A percentile compares a stretch with the other conserved stretches of the same genome.
Evolutionary conservation across 768 basidiomycete species (phyloP).

Genomic region (Psilocybe sp.): DNA sequence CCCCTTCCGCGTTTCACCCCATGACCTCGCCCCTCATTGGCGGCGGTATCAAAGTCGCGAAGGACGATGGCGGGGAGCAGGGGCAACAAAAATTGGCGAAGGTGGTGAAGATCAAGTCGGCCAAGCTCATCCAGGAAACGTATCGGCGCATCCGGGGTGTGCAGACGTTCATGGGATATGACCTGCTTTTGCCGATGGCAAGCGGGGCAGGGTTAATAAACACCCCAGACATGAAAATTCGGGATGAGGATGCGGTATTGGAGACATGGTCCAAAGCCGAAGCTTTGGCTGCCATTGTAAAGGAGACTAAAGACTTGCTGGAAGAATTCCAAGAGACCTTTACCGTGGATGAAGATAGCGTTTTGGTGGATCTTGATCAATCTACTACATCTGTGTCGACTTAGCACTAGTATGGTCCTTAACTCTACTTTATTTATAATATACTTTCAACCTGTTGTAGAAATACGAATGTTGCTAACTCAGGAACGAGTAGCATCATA

Average conservation of each 20-base stretch:
- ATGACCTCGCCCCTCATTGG: constrained; percentile 26
- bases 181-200: constrained; percentile 49
- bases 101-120: constrained; percentile 46
- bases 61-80: constrained; percentile 13
- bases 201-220: constrained; percentile 5
- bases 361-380: constrained; percentile 22
- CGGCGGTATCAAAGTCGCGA: constrained; percentile 1
- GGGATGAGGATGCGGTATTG: constrained; percentile 33
- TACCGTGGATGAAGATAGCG: constrained; percentile 19
- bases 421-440: not conserved
- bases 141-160: constrained; percentile 61
- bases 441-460: too few relatives aligned
- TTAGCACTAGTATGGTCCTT: not conserved
- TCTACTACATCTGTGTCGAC: constrained; percentile 3
- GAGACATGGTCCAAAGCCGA: constrained; percentile 53
- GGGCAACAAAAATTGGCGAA: constrained; percentile 20
- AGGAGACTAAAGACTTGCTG: constrained; percentile 55
- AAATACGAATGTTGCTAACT: too few relatives aligned
- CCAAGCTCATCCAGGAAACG: constrained; percentile 51
- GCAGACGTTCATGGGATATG: constrained; percentile 65
- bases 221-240: constrained; percentile 20
- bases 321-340: constrained; percentile 50
- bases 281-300: constrained; percentile 48
- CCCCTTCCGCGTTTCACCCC: constrained; percentile 32
- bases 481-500: too few relatives aligned